Evolutionary conservation across 208 protist species (phyloP).

Genomic region (Trypanosoma avium): DNA sequence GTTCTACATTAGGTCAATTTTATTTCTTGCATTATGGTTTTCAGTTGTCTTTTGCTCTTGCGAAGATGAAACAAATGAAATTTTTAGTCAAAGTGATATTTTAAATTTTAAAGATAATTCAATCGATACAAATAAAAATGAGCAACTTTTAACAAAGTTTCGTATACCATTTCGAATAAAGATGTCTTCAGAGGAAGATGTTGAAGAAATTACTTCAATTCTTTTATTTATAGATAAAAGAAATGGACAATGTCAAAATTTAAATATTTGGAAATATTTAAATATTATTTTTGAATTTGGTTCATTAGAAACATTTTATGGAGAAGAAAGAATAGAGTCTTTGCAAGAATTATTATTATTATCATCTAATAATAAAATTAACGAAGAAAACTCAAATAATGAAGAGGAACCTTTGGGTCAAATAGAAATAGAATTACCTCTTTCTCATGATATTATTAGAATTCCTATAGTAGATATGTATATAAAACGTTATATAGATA

Average conservation of each 20-base stretch:
- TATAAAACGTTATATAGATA: neutral
- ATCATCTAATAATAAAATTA: neutral
- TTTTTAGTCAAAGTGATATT: neutral
- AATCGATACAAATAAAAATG: neutral
- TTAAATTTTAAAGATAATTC: neutral
- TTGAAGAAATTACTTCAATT: neutral
- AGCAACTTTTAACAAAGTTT: conserved; percentile 16
- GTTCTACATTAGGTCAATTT: neutral
- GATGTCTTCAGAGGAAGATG: conserved; percentile 3
- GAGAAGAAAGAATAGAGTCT: conserved; percentile 1
- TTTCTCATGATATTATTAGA: neutral
- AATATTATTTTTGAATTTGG: neutral
- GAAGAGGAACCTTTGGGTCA: neutral
- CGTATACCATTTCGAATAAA: conserved; percentile 14
- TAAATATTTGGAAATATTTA: conserved; percentile 6
- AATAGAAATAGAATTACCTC: conserved; percentile 6
- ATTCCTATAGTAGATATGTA: conserved; percentile 14
- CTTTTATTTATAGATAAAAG: conserved; percentile 15
- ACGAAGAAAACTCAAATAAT: neutral
- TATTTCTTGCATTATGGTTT: neutral
- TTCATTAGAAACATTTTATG: conserved; percentile 15
- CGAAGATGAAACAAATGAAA: neutral
- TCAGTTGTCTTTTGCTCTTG: neutral
- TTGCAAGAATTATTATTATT: conserved; percentile 3
- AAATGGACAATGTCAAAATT: conserved; percentile 10